Evolutionary conservation across 2,329 filamentous ascomycete species (phyloP).

Genomic region (Alternaria panax): DNA sequence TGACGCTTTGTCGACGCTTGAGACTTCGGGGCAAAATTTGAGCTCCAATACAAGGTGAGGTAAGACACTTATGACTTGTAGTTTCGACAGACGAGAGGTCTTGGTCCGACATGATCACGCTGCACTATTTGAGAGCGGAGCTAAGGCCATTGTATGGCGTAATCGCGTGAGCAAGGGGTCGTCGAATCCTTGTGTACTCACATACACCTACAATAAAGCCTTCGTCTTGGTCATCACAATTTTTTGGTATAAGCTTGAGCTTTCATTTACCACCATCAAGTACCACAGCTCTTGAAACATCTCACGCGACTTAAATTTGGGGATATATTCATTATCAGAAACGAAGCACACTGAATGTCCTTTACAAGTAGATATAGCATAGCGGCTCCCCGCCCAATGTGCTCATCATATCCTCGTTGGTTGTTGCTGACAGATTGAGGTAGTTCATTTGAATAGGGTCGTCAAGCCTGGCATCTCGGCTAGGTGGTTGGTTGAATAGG

Average conservation of each 20-base stretch:
- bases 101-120: no score
- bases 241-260: no score
- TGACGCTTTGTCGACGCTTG: neutral
- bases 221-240: neutral
- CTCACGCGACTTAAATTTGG: neutral
- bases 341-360: neutral
- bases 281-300: neutral
- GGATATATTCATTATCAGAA: neutral
- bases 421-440: slow-evolving; percentile 34
- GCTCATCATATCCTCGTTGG: slow-evolving; percentile 49
- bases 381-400: slow-evolving; percentile 53
- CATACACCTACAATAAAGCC: neutral
- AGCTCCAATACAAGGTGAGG: neutral
- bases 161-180: no score
- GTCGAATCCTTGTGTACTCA: neutral
- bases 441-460: slow-evolving; percentile 52
- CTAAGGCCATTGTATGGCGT: no score
- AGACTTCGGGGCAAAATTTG: neutral
- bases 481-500: slow-evolving; percentile 51
- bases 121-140: no score
- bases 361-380: slow-evolving; percentile 54
- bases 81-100: no score
- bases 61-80: no score
- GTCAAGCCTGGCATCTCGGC: slow-evolving; percentile 55
- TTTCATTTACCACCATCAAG: neutral